phyloP scores from a whole-genome alignment of 1,284 basidiomycete genomes.

The Amylostereum chailletii region DNA sequence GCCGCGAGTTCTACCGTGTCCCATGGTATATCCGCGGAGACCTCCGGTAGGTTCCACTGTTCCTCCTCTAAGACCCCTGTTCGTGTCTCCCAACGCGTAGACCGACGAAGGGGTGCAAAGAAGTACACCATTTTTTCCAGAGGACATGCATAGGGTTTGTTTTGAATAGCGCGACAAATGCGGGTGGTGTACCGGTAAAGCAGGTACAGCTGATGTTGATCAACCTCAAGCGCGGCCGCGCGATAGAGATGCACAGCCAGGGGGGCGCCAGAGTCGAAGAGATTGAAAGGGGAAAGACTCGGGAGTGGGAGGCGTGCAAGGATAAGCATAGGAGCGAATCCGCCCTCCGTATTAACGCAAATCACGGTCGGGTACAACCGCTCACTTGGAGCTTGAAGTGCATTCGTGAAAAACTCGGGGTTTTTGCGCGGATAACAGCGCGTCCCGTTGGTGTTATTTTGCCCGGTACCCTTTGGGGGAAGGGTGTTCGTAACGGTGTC shows the following conservation, averaged over 20 bases:
- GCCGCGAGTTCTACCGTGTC: conserved; percentile 43
- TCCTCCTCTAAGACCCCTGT: conserved; percentile 14
- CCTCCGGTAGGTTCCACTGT: conserved; percentile 23
- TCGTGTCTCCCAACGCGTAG: conserved; percentile 23
- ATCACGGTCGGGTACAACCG: conserved; percentile 51
- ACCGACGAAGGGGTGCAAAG: conserved; percentile 45
- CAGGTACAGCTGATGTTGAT: conserved; percentile 34
- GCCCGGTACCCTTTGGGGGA: conserved; percentile 8
- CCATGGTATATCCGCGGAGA: conserved; percentile 56
- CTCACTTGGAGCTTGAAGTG: conserved; percentile 18
- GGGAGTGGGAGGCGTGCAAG: conserved; percentile 62
- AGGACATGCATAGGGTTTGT: conserved; percentile 53
- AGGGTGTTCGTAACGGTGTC: conserved; percentile 3
- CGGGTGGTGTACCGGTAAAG: conserved; percentile 57
- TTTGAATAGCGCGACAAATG: conserved; percentile 49
- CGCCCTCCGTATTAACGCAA: conserved; percentile 24
- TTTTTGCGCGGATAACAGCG: conserved; percentile 45
- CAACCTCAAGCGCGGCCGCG: conserved; percentile 40
- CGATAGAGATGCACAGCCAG: conserved; percentile 33
- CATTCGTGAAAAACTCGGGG: conserved; percentile 57
- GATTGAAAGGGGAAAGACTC: conserved; percentile 37
- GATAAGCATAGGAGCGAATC: conserved; percentile 50
- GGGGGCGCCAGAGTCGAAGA: conserved; percentile 47
- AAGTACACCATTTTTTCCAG: conserved; percentile 51
- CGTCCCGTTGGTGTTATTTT: conserved; percentile 30